Conservation (phyloP, 2,329 filamentous ascomycete genomes). For the Dothistroma pini region DNA sequence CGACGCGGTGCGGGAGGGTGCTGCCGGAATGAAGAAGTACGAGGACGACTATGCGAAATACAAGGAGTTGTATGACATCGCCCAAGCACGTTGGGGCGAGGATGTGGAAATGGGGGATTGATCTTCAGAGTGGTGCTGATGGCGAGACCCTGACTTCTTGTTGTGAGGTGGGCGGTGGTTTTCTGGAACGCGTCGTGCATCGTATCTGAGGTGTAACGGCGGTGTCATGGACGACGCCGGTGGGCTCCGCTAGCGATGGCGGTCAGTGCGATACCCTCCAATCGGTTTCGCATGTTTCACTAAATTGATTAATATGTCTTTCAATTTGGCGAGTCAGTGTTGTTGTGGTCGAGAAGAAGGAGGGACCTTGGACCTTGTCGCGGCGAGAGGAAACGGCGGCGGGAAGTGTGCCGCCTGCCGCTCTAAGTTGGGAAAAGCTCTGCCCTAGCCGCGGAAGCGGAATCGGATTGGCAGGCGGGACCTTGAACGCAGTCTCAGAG, state of each 20-base stretch:
- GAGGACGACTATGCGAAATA: conserved; percentile 36
- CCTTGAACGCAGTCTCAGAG: no score
- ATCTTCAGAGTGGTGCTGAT: no score
- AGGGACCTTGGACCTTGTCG: no score
- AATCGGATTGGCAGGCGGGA: no score
- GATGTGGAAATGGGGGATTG: not conserved
- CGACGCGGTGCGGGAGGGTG: conserved; percentile 23
- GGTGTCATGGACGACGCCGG: not conserved
- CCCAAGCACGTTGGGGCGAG: not conserved
- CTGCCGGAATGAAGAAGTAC: conserved; percentile 22
- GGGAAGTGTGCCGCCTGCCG: no score
- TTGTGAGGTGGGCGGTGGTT: not conserved
- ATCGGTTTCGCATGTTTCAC: not conserved
- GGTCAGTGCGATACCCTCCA: not conserved
- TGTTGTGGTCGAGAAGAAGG: not conserved
- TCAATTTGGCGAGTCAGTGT: not conserved
- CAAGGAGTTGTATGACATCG: conserved; percentile 26
- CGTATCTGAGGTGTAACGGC: not conserved
- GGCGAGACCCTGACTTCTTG: not conserved
- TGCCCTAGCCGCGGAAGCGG: no score
- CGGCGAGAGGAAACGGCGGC: no score
- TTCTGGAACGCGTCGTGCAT: not conserved
- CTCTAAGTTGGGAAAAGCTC: no score
- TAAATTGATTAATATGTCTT: not conserved
- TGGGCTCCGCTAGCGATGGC: not conserved